Evolutionary conservation across 495 filamentous ascomycete species (phyloP).

Genomic region (Aspergillus cavernicola): DNA sequence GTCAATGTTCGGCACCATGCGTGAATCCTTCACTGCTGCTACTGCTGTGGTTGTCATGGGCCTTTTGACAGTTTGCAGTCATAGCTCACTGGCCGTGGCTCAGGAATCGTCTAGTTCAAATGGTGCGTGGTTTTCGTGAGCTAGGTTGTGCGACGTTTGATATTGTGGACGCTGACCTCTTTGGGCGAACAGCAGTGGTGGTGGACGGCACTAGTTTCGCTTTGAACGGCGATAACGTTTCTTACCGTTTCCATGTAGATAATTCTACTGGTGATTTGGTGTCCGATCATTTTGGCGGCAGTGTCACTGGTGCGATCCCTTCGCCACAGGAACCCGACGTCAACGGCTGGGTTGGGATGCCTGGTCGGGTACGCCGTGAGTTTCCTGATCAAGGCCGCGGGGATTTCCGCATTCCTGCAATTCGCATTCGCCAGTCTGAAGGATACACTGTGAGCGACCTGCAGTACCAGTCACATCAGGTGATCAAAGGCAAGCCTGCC

Average conservation of each 20-base stretch:
- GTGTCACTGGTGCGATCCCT: conserved; percentile 32
- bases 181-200: neutral
- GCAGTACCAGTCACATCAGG: conserved; percentile 43
- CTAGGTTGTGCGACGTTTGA: too few relatives aligned
- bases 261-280: conserved; percentile 44
- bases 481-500: conserved; percentile 43
- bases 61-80: neutral
- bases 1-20: neutral
- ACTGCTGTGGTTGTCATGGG: neutral
- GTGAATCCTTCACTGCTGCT: neutral
- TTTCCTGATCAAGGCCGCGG: conserved; percentile 54
- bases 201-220: conserved; percentile 46
- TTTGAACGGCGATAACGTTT: conserved; percentile 45
- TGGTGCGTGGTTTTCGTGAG: neutral
- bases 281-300: conserved; percentile 49
- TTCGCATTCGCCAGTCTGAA: conserved; percentile 46
- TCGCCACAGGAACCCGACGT: conserved; percentile 32
- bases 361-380: conserved; percentile 47
- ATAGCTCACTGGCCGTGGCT: neutral
- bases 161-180: neutral
- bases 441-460: conserved; percentile 50
- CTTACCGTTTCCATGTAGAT: conserved; percentile 54
- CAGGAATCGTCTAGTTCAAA: neutral
- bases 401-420: conserved; percentile 50
- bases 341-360: conserved; percentile 45